Evolutionary conservation across 2,329 filamentous ascomycete species (phyloP).

Genomic region (Phaeosphaeriaceae sp.): DNA sequence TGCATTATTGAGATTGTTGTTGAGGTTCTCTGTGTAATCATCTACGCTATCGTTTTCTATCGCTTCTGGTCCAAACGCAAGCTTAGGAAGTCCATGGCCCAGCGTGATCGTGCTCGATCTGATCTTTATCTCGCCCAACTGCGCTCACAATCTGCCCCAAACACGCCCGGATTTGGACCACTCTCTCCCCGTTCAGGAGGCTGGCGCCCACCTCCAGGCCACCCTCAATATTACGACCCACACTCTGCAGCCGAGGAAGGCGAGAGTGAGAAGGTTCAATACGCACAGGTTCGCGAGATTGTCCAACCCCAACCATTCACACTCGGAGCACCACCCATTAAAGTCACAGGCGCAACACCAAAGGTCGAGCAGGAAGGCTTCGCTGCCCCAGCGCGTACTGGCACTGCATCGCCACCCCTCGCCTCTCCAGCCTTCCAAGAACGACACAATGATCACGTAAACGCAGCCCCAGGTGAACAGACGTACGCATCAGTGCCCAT

Average conservation of each 20-base stretch:
- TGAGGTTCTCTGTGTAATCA: conserved; percentile 86
- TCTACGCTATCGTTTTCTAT: conserved; percentile 96
- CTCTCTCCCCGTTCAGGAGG: conserved; percentile 66
- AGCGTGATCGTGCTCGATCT: conserved; percentile 89
- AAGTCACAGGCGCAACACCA: conserved; percentile 78
- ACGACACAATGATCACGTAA: conserved; percentile 67
- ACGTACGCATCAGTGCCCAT: conserved; percentile 88
- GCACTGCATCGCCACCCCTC: conserved; percentile 46
- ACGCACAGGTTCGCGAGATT: conserved; percentile 51
- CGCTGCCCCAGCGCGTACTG: conserved; percentile 46
- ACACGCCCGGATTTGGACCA: conserved; percentile 83
- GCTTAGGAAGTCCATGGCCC: conserved; percentile 95
- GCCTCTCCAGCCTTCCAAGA: conserved; percentile 49
- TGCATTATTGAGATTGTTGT: conserved; percentile 96
- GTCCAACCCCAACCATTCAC: conserved; percentile 71
- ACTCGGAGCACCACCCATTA: conserved; percentile 82
- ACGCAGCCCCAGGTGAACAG: conserved; percentile 77
- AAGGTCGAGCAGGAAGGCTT: conserved; percentile 70
- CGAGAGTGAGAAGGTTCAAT: conserved; percentile 49
- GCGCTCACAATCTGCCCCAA: conserved; percentile 82
- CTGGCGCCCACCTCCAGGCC: conserved; percentile 54
- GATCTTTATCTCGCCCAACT: conserved; percentile 84
- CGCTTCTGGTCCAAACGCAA: conserved; percentile 96
- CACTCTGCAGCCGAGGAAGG: conserved; percentile 61
- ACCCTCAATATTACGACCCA: conserved; percentile 51